Evolutionary conservation across 805 yeast genomes (phyloP).

Genomic region (Saccharomycopsis synnaedendra): DNA sequence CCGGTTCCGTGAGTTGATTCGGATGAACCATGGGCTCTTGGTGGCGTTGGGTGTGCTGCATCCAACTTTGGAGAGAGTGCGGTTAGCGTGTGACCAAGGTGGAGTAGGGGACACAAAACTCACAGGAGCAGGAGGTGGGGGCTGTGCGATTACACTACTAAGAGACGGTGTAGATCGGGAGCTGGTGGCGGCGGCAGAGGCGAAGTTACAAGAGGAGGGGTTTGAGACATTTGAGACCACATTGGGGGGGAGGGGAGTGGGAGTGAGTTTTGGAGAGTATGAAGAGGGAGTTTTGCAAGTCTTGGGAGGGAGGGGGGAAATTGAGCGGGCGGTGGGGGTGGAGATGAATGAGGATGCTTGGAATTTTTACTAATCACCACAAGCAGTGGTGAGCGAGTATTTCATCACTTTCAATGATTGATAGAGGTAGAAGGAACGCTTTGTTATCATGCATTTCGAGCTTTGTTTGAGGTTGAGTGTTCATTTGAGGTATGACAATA

Average conservation of each 20-base stretch:
- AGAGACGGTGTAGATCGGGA: constrained; percentile 28
- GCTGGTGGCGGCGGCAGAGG: constrained; percentile 25
- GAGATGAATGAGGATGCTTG: background rate
- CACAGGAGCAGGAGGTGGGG: constrained; percentile 99
- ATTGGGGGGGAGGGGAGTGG: constrained; percentile 82
- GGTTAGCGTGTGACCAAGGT: constrained; percentile 49
- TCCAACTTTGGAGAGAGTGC: constrained; percentile 74
- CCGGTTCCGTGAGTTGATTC: constrained; percentile 48
- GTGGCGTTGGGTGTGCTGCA: constrained; percentile 87
- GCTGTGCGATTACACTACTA: constrained; percentile 87
- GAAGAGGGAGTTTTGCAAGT: too few relatives aligned
- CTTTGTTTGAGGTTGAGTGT: too few relatives aligned
- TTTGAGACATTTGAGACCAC: constrained; percentile 70
- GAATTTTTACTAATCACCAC: constrained; percentile 3
- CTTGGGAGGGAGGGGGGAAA: constrained; percentile 5
- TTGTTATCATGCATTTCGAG: too few relatives aligned
- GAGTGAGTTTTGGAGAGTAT: too few relatives aligned
- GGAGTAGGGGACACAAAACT: constrained; percentile 79
- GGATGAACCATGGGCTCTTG: constrained; percentile 79
- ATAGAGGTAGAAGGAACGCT: too few relatives aligned
- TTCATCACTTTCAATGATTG: too few relatives aligned
- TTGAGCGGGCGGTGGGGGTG: constrained; percentile 9
- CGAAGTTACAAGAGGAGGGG: constrained; percentile 32
- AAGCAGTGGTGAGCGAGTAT: too few relatives aligned
- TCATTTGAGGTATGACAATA: too few relatives aligned